Evolutionary conservation across 768 basidiomycete species (phyloP).

Genomic region (Lactarius akahatsu): DNA sequence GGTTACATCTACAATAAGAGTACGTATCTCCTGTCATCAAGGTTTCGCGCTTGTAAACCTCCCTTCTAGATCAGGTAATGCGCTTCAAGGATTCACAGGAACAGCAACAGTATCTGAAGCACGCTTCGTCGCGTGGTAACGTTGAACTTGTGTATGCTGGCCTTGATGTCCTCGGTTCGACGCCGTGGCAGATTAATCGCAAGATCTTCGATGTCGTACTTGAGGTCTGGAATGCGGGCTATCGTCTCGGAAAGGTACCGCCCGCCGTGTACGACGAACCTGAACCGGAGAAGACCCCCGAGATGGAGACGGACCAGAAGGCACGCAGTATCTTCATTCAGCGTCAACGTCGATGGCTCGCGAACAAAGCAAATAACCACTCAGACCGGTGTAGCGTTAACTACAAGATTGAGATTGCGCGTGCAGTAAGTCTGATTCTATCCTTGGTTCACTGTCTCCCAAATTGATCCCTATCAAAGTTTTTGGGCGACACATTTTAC

Average conservation of each 20-base stretch:
- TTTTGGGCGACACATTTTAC: conserved; percentile 85
- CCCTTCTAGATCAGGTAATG: conserved; percentile 65
- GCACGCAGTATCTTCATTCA: conserved; percentile 54
- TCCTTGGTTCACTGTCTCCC: background rate
- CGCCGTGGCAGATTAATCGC: conserved; percentile 88
- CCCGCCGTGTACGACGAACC: conserved; percentile 62
- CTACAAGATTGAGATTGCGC: conserved; percentile 95
- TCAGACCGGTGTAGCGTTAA: conserved; percentile 91
- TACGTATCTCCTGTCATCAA: conserved; percentile 38
- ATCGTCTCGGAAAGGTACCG: conserved; percentile 81
- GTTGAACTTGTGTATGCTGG: conserved; percentile 86
- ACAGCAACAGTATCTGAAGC: conserved; percentile 73
- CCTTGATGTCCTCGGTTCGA: conserved; percentile 85
- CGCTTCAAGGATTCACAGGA: conserved; percentile 90
- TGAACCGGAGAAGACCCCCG: conserved; percentile 57
- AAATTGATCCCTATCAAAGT: conserved; percentile 44
- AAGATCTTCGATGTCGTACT: conserved; percentile 51
- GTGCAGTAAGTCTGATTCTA: conserved; percentile 58
- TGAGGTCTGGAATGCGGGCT: conserved; percentile 82
- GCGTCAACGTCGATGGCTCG: conserved; percentile 53
- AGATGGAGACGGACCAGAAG: conserved; percentile 52
- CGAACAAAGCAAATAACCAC: conserved; percentile 76
- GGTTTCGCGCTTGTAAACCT: background rate
- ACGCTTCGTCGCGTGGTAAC: conserved; percentile 70
- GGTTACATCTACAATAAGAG: conserved; percentile 81